Evolutionary conservation across 1,284 basidiomycete genomes (phyloP).

Genomic region (Apiotrichum sp.): DNA sequence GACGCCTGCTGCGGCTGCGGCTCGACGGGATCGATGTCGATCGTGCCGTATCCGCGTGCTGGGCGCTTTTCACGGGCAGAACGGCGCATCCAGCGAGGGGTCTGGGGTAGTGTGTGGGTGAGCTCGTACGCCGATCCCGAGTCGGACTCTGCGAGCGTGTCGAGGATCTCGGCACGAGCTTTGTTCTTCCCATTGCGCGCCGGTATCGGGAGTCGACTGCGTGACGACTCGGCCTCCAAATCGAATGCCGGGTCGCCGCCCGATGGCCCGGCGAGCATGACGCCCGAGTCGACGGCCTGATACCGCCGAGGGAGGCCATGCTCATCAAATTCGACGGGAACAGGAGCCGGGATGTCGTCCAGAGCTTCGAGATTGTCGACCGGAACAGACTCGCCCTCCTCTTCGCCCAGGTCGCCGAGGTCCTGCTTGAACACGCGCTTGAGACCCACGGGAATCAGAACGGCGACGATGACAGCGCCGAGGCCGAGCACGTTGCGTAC

Average conservation of each 20-base stretch:
- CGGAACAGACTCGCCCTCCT: slow-evolving; percentile 11
- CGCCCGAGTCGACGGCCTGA: slow-evolving; percentile 38
- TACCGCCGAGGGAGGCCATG: slow-evolving; percentile 26
- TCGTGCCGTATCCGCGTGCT: slow-evolving; percentile 10
- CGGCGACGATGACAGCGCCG: slow-evolving; percentile 76
- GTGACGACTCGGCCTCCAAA: background rate
- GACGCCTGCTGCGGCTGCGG: background rate
- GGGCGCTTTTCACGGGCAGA: background rate
- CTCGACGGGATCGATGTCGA: slow-evolving; percentile 4
- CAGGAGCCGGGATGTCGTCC: slow-evolving; percentile 8
- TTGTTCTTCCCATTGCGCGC: slow-evolving; percentile 2
- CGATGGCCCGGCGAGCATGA: slow-evolving; percentile 29
- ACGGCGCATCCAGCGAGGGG: background rate
- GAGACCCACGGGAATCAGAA: slow-evolving; percentile 82
- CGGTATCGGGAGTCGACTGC: background rate
- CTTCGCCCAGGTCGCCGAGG: slow-evolving; percentile 39
- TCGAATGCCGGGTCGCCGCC: slow-evolving; percentile 4
- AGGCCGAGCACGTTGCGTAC: slow-evolving; percentile 78
- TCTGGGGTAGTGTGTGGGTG: background rate
- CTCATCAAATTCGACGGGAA: slow-evolving; percentile 16
- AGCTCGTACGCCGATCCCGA: slow-evolving; percentile 5
- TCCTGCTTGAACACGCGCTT: slow-evolving; percentile 50
- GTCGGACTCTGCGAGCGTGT: slow-evolving; percentile 3
- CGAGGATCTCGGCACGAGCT: background rate
- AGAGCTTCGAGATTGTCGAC: slow-evolving; percentile 19